Evolutionary conservation across 164 flowering plant species (phyloP), one percentile per base, ranked within the genome.

Genomic region (Piper betle): DNA sequence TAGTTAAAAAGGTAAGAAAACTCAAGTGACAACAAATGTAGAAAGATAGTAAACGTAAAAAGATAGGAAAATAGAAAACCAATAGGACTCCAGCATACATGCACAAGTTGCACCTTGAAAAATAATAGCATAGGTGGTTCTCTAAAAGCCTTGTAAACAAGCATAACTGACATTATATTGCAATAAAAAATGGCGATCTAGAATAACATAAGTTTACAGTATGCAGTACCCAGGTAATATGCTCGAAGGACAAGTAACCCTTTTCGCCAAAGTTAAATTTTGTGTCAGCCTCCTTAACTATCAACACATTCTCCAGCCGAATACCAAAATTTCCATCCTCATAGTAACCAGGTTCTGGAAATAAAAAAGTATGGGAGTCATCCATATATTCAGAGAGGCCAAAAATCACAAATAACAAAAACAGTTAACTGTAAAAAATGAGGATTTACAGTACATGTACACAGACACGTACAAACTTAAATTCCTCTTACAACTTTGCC

Each of bases 251-350:
- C 56, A 94, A 70, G 77, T 86, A 91, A 17, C 97, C 99, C 75
- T 86, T 91, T 60, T 83, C 88, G 6, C 95, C 97, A 62, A 94
- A 94, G 67, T 91, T 91, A 77, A 80, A 94, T 62, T 84, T 67
- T 59, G 99, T 91, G 56, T 80, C 77, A n/a, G 93, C 97, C 54
- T 91, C 91, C 42, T 84, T 86, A 55, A 94, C 77, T 53, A 94
- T 63, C 18, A 94, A 88, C 66, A 91, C 97, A 78, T 94, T 94
- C 81, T 94, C 99, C 81, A 94, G 77, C 73, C 99, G 82, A 66
- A 94, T 84, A 40, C 99, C 97, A 55, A 94, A 94, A 65, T 75
- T 84, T 15, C 97, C 97, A 74, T 94, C 99, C 64, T 94, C 99
- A 63, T 91, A 94, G 73, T 91, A 93, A 52, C 99, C 99, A 74